Evolutionary conservation across 306 rosid species (phyloP).

Genomic region (Cicer cuneatum): DNA sequence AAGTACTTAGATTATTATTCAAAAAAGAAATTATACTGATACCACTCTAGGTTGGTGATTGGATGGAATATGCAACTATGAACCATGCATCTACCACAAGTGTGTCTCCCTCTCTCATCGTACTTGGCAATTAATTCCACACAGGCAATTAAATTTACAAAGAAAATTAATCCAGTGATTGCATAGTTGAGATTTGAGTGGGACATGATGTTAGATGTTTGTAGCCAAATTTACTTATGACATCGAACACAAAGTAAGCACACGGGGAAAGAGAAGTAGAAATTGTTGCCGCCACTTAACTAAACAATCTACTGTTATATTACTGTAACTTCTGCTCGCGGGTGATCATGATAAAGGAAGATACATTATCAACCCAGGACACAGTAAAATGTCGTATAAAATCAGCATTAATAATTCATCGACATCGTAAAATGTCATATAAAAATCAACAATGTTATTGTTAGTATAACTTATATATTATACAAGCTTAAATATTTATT

Average conservation of each 20-base stretch:
- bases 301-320: constrained; percentile 6
- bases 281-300: constrained; percentile 24
- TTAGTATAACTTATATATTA: too few species aligned
- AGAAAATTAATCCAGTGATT: background rate
- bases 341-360: background rate
- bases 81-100: too few species aligned
- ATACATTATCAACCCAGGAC: background rate
- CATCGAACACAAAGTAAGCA: constrained; percentile 26
- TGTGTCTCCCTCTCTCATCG: background rate
- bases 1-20: too few species aligned
- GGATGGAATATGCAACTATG: too few species aligned
- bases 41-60: too few species aligned
- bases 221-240: constrained; percentile 17
- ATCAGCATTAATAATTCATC: too few species aligned
- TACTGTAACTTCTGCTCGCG: constrained; percentile 9
- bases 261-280: constrained; percentile 25
- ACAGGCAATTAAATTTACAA: background rate
- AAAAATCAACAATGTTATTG: too few species aligned
- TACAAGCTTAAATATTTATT: too few species aligned
- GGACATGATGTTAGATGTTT: constrained; percentile 23
- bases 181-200: background rate
- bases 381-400: too few species aligned
- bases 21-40: too few species aligned
- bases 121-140: constrained; percentile 18
- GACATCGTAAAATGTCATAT: too few species aligned